Evolutionary conservation across 2,329 filamentous ascomycete genomes (phyloP), one percentile per base, ranked within the genome.

Genomic region (Colletotrichum viniferum): DNA sequence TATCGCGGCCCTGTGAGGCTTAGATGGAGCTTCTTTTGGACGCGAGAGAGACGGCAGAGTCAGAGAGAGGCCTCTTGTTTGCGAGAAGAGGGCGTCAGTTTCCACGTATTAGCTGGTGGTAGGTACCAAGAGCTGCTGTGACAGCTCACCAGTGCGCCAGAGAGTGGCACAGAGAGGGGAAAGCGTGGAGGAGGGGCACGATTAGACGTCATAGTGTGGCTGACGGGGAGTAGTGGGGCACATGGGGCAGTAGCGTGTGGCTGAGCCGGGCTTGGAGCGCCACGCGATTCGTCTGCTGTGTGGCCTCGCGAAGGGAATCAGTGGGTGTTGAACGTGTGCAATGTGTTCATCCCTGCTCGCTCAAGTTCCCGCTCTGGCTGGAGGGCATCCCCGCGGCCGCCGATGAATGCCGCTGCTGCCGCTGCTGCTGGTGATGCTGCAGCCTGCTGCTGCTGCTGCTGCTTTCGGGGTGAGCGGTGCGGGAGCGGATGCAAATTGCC

Each of bases 171-270:
- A 66, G 55, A 62, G 72, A 60, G 67, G 72, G 72, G 68, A 43
- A 75, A 36, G 24, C 24, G 38, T 58, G 67, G 48, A 71, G 67
- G 48, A 71, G 67, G 71, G 62, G 69, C 43, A 72, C 24, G 5
- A 12, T 16, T 32, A 36, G 48, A 72, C 69, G 73, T 75, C 73
- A 73, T 75, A 56, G 12, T 72, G 69, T 75, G 73, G 73, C 73
- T 73, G 69, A 60, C 26, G 55, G 14, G 34, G 10, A 34, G 2
- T 5, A 18, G 8, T 43, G 67, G 66, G 21, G 8, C 34, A 8
- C 4, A 12, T n/a, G 67, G 18, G 36, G 28, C 5, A 18, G 5
- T 12, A 9, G 67, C 16, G 26, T 66, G 72, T 74, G 72, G 72
- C 72, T 71, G 72, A 71, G 61, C 5, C 10, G 26, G 26, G 9